These are phyloP conservation scores for Aspergillus texensis DNA, from an alignment of 2,329 filamentous ascomycete species.

Conservation along the genomic window DNA sequence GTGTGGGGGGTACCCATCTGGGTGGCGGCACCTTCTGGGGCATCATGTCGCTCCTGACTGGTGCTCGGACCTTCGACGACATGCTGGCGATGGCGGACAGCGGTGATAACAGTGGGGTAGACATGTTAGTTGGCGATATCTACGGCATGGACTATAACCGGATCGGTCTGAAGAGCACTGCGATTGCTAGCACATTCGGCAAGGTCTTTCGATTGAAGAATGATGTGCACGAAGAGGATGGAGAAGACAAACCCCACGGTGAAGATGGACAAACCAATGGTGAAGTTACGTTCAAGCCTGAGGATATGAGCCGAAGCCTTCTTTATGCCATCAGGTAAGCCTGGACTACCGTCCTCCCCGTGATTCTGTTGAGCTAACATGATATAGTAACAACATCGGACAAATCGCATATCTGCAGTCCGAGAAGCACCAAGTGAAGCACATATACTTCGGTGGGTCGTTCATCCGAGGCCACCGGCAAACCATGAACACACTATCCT, in stretches of 20 bases:
- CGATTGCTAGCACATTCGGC: slow-evolving; percentile 94
- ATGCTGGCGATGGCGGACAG: slow-evolving; percentile 91
- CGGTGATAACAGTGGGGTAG: slow-evolving; percentile 89
- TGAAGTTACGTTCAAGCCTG: slow-evolving; percentile 65
- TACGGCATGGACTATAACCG: slow-evolving; percentile 96
- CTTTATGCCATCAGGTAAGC: slow-evolving; percentile 79
- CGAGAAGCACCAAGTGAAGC: slow-evolving; percentile 85
- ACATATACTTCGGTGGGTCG: slow-evolving; percentile 96
- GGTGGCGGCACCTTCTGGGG: slow-evolving; percentile 99
- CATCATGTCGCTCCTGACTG: slow-evolving; percentile 84
- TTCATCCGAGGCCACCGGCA: slow-evolving; percentile 96
- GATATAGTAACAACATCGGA: slow-evolving; percentile 85
- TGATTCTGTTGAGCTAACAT: slow-evolving; percentile 26
- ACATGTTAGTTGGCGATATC: slow-evolving; percentile 97
- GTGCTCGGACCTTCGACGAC: slow-evolving; percentile 94
- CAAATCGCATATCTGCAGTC: slow-evolving; percentile 98
- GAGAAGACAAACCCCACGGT: slow-evolving; percentile 59
- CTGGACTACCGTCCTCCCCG: slow-evolving; percentile 8
- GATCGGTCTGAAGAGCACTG: slow-evolving; percentile 92
- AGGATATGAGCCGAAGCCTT: slow-evolving; percentile 87
- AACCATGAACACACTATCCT: slow-evolving; percentile 96
- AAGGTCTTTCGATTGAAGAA: slow-evolving; percentile 95
- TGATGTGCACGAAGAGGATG: slow-evolving; percentile 77
- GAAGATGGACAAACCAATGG: slow-evolving; percentile 45
- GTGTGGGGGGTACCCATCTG: slow-evolving; percentile 91